Evolutionary conservation across 768 basidiomycete genomes (phyloP).

Genomic region (Tremella fuciformis): DNA sequence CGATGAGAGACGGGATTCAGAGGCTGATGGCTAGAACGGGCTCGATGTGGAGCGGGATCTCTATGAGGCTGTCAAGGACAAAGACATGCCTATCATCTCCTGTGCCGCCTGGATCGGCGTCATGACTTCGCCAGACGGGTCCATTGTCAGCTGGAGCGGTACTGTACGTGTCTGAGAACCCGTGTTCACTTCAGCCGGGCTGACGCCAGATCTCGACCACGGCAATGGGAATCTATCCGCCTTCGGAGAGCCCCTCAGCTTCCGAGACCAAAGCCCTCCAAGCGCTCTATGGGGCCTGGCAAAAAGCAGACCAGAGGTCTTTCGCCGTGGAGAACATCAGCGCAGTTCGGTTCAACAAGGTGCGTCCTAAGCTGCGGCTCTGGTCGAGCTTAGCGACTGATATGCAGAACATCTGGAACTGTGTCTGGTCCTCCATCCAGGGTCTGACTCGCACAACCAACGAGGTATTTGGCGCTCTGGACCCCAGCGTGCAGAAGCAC

Average conservation of each 20-base stretch:
- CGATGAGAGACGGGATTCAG: neutral
- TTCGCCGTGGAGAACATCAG: slow-evolving; percentile 26
- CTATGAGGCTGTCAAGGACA: slow-evolving; percentile 55
- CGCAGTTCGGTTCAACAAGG: slow-evolving; percentile 29
- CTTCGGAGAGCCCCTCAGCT: slow-evolving; percentile 14
- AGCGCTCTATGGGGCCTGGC: slow-evolving; percentile 22
- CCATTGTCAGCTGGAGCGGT: slow-evolving; percentile 35
- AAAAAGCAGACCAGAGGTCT: slow-evolving; percentile 26
- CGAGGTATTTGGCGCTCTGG: slow-evolving; percentile 15
- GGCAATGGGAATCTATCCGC: slow-evolving; percentile 16
- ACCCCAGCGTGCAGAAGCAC: slow-evolving; percentile 9
- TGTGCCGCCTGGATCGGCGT: slow-evolving; percentile 41
- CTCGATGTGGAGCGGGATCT: slow-evolving; percentile 67
- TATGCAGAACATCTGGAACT: slow-evolving; percentile 45
- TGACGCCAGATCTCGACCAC: neutral
- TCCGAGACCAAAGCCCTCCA: slow-evolving; percentile 22
- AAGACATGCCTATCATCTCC: slow-evolving; percentile 41
- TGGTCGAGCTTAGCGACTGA: neutral
- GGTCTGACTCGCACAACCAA: slow-evolving; percentile 35
- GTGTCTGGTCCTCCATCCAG: slow-evolving; percentile 40
- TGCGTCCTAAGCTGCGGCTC: slow-evolving; percentile 8
- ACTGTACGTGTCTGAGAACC: slow-evolving; percentile 14
- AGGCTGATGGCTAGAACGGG: slow-evolving; percentile 60
- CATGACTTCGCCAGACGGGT: slow-evolving; percentile 34
- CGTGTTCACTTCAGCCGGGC: neutral